Base-by-base conservation (phyloP, 1,284 basidiomycete genomes). In the Ganoderma resinaceum region DNA sequence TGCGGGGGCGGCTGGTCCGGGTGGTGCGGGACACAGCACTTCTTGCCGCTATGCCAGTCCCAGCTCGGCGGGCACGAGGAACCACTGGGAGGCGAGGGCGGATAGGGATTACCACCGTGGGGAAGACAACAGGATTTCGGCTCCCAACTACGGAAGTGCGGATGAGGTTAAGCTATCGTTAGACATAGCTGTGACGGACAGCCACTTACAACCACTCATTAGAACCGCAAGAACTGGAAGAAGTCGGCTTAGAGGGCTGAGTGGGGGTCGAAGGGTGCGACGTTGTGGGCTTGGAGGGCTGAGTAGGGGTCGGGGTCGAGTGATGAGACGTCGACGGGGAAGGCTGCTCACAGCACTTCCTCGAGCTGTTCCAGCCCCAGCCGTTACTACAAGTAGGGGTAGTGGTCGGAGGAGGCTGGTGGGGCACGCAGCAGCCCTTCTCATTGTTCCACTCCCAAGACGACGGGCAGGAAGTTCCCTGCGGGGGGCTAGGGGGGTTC, bases 21-120 rank as follows among this genome's bases (percentile, higher is more conserved):
- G 46, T 76, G 75, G 61, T 76, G 68, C 65, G 87, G 87, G 55
- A 84, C 82, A 73, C 87, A 89, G 80, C 85, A 87, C 33, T 80
- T 78, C 73, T 85, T 81, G 57, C 77, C 73, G 14, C 58, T 38
- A 70, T 78, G 66, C 80, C 80, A 83, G 68, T 80, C 77, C 79
- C 79, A 81, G 68, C 70, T 75, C n/a, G 77, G 69, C 38, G 80
- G 78, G 85, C 86, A 78, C 80, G 82, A 64, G 74, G 76, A 55
- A 84, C 84, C 86, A 86, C 31, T 76, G 67, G 87, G 86, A 42
- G 87, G 86, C 20, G 76, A 33, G 16, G 85, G 84, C 5, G 84
- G 80, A 43, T 76, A 76, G 37, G 81, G 72, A 9, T 78, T 76
- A 43, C 88, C 87, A 60, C 87, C 88, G 61, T 81, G 72, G 16